Evolutionary conservation across 768 basidiomycete species (phyloP), one percentile per base, ranked within the genome.

Genomic region (Lyophyllum atratum): DNA sequence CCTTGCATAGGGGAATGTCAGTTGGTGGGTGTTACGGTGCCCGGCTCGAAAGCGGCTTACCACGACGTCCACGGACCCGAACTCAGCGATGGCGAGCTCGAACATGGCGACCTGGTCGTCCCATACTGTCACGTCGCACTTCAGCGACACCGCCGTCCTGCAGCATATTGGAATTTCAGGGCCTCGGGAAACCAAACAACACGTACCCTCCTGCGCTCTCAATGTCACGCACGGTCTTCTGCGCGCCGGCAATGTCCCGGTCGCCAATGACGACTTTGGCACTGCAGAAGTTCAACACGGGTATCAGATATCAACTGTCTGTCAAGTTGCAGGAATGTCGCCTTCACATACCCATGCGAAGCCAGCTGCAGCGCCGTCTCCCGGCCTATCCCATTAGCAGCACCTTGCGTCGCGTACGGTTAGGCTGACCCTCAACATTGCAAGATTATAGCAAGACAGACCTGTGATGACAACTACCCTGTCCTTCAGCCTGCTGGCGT

Each of bases 191-290:
- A 28, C 37, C 46, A 22, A 39, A 17, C 8, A 22, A 42, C 22
- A 67, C 76, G 45, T 60, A 83, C 82, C 83, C 78, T 64, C 81
- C 80, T 11, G 65, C 65, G 37, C 63, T 63, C 50, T 67, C 64
- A 52, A 83, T 81, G 43, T 79, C 73, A 4, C 62, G 48, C 2
- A 76, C 80, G 12, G 76, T 75, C 34, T 69, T 70, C 58, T 76
- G 66, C 12, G 74, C 80, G 2, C 73, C 76, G 19, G 64, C 64
- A 9, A 68, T 54, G 59, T 85, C 77, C 46, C 76, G 58, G 66
- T 86, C 84, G 24, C 80, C 84, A 62, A 85, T 80, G 44, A 84
- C 74, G 4, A 83, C 70, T 59, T 80, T 82, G 15, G 83, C 81
- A 2, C 84, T 85, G 53, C 37, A 49, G 24, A 37, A 14, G n/a